Percentiles rank a stretch among this genome's conserved stretches.
These are phyloP conservation scores for Stephania japonica DNA, from an alignment of 164 flowering plant genomes.

Conservation along the genomic window DNA sequence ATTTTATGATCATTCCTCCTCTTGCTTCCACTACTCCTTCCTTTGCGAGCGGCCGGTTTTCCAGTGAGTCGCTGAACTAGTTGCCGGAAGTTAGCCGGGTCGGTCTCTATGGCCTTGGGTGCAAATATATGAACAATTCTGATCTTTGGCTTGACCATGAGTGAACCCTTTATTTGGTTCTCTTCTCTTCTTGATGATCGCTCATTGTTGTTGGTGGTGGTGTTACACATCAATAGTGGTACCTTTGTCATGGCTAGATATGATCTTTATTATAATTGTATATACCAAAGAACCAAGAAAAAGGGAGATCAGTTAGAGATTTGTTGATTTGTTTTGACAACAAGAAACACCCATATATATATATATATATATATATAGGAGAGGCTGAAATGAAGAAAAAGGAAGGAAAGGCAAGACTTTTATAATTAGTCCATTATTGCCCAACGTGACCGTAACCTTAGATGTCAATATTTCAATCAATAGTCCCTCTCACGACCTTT, in stretches of 20 bases:
- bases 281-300: neutral
- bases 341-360: too few species aligned
- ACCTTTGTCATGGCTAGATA: neutral
- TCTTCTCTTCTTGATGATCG: neutral
- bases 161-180: neutral
- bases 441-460: neutral
- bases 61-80: slow-evolving; percentile 86
- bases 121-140: slow-evolving; percentile 84
- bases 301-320: neutral
- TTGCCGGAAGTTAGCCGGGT: slow-evolving; percentile 65
- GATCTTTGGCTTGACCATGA: slow-evolving; percentile 46
- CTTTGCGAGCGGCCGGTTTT: slow-evolving; percentile 34
- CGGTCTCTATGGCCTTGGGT: slow-evolving; percentile 90
- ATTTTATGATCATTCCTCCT: neutral
- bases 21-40: slow-evolving; percentile 9
- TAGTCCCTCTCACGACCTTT: neutral
- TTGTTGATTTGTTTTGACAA: too few species aligned
- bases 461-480: neutral
- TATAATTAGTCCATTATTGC: neutral
- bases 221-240: neutral
- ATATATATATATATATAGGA: neutral
- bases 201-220: too few species aligned
- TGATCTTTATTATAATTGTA: neutral
- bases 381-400: neutral
- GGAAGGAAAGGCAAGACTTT: neutral